Evolutionary conservation across 1,284 basidiomycete species (phyloP).

Genomic region (Wolfiporia cocos): DNA sequence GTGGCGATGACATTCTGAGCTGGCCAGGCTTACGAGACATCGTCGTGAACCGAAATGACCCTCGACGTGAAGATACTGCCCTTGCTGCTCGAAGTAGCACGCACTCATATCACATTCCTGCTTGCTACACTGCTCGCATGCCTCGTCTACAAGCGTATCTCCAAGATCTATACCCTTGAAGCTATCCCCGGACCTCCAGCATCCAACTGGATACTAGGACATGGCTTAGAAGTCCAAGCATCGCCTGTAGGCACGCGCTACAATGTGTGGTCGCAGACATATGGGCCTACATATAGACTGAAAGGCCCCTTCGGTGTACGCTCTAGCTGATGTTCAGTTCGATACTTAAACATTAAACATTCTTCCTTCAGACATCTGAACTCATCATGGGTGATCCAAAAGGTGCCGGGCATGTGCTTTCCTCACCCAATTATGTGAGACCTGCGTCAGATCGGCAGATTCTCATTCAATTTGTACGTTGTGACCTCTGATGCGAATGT

Average conservation of each 20-base stretch:
- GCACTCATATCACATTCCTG: too few species aligned
- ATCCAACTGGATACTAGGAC: background rate
- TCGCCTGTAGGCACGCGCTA: background rate
- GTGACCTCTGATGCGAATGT: background rate
- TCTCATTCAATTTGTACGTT: constrained; percentile 7
- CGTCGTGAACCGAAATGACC: too few species aligned
- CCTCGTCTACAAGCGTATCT: background rate
- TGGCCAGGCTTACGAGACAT: too few species aligned
- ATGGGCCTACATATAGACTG: constrained; percentile 7
- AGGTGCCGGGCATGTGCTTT: constrained; percentile 8
- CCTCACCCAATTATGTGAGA: constrained; percentile 3
- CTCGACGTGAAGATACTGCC: too few species aligned
- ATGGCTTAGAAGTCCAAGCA: background rate
- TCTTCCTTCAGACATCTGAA: constrained; percentile 2
- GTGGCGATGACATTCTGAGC: too few species aligned
- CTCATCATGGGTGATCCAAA: constrained; percentile 11
- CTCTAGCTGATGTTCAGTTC: background rate
- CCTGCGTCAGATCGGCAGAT: constrained; percentile 3
- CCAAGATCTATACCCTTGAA: background rate
- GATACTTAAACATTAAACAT: background rate
- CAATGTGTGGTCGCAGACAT: background rate
- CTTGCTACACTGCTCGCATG: background rate
- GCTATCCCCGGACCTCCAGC: background rate
- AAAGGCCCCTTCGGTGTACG: constrained; percentile 8
- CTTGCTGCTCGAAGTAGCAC: too few species aligned